phyloP scores from a whole-genome alignment of 1,284 basidiomycete genomes.

The Pseudozyma sp. region DNA sequence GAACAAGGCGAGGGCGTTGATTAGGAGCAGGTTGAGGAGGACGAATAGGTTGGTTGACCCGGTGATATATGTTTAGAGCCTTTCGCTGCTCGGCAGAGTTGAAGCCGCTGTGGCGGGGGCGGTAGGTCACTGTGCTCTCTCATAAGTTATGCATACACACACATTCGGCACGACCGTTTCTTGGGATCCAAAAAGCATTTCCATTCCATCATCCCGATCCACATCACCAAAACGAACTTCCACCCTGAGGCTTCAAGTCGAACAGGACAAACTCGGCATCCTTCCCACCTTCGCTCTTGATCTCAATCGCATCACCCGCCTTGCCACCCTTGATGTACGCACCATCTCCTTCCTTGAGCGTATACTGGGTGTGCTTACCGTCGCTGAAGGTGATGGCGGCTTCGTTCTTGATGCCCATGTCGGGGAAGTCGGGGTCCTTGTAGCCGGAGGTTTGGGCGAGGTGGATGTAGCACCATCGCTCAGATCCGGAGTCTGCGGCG shows the following conservation, averaged over 20 bases:
- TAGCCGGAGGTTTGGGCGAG: constrained; percentile 53
- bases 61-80: constrained; percentile 35
- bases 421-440: constrained; percentile 66
- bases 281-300: constrained; percentile 19
- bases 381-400: constrained; percentile 72
- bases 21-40: constrained; percentile 20
- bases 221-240: constrained; percentile 2
- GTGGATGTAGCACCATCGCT: constrained; percentile 60
- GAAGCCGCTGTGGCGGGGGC: too few relatives aligned
- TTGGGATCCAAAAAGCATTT: neutral
- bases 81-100: neutral
- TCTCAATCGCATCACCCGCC: constrained; percentile 30
- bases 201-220: constrained; percentile 1
- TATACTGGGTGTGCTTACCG: constrained; percentile 70
- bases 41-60: constrained; percentile 42
- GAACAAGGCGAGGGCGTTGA: constrained; percentile 13
- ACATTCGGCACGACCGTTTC: neutral
- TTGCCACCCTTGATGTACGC: constrained; percentile 45
- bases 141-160: neutral
- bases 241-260: constrained; percentile 20
- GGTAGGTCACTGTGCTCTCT: too few relatives aligned
- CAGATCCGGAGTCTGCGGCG: constrained; percentile 15
- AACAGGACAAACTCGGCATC: constrained; percentile 51
- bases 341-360: constrained; percentile 66
- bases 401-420: constrained; percentile 54